A percentile compares a stretch with the other conserved stretches of the same genome.
Evolutionary conservation across 176 grass and related monocot genomes (phyloP).

Genomic region (Bonia amplexicaulis): DNA sequence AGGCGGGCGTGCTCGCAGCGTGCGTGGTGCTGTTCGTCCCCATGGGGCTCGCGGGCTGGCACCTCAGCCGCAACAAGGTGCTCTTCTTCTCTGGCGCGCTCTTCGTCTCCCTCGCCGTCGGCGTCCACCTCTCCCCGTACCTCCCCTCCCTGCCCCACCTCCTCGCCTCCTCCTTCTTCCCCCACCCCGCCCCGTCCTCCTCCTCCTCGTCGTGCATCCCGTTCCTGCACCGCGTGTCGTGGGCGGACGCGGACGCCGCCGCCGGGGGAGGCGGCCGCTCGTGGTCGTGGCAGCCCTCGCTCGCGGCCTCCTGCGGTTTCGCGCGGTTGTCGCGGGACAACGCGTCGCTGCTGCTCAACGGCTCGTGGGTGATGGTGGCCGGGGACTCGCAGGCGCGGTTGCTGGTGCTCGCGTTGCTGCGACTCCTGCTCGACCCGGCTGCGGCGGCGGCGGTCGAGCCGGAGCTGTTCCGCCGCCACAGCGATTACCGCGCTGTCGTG

Average conservation of each 20-base stretch:
- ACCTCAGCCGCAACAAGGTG: slow-evolving; percentile 96
- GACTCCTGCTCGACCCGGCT: slow-evolving; percentile 64
- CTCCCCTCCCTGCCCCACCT: slow-evolving; percentile 65
- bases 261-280: neutral
- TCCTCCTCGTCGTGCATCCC: slow-evolving; percentile 43
- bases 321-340: slow-evolving; percentile 58
- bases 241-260: slow-evolving; percentile 16
- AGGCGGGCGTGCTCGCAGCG: slow-evolving; percentile 74
- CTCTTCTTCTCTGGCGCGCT: slow-evolving; percentile 96
- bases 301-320: slow-evolving; percentile 57
- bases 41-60: slow-evolving; percentile 92
- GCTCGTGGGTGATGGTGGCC: slow-evolving; percentile 85
- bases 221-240: slow-evolving; percentile 64
- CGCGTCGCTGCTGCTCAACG: slow-evolving; percentile 72
- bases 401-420: slow-evolving; percentile 73
- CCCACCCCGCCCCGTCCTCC: neutral
- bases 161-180: slow-evolving; percentile 46
- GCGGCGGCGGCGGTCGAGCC: slow-evolving; percentile 58
- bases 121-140: slow-evolving; percentile 80
- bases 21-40: slow-evolving; percentile 89
- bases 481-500: slow-evolving; percentile 57
- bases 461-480: slow-evolving; percentile 85
- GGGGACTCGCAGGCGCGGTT: slow-evolving; percentile 93
- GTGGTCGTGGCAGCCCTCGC: slow-evolving; percentile 68
- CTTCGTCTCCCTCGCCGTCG: slow-evolving; percentile 92